phyloP scores from a whole-genome alignment of 2,329 filamentous ascomycete genomes.

The Ophiosphaerella korrae region DNA sequence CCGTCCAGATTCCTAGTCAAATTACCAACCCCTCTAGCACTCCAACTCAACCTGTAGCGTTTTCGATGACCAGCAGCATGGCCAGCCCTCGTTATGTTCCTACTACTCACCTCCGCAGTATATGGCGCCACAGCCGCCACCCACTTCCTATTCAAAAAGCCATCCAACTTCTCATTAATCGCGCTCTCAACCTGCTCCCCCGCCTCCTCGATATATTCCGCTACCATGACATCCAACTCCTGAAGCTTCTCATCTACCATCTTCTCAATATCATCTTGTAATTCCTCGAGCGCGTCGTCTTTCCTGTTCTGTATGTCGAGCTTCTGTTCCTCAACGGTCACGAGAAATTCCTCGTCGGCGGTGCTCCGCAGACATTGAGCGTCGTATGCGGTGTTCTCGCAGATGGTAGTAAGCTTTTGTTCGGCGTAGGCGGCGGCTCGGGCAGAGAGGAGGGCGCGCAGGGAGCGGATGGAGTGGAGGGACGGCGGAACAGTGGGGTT shows the following conservation, averaged over 20 bases:
- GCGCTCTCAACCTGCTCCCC: background rate
- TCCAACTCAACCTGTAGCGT: background rate
- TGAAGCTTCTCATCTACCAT: background rate
- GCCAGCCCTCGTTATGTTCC: background rate
- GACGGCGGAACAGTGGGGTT: too few relatives aligned
- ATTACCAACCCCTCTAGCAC: too few relatives aligned
- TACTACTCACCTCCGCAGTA: too few relatives aligned
- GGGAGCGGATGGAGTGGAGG: too few relatives aligned
- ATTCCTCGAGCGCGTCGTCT: conserved; percentile 1
- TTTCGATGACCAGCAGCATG: conserved; percentile 7
- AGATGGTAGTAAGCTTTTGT: background rate
- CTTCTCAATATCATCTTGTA: conserved; percentile 3
- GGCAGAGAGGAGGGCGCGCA: too few relatives aligned
- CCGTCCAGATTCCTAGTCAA: too few relatives aligned
- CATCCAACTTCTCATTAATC: background rate
- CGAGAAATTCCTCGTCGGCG: conserved; percentile 2
- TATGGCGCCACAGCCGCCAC: background rate
- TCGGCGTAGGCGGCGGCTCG: background rate
- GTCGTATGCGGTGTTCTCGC: background rate
- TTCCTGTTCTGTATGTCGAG: background rate
- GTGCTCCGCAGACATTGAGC: conserved; percentile 1
- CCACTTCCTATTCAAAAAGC: background rate
- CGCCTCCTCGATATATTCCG: background rate
- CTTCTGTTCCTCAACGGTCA: background rate
- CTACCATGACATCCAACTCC: background rate